Base-by-base conservation (phyloP, 2,329 filamentous ascomycete genomes). In the Dactylella cylindrospora region DNA sequence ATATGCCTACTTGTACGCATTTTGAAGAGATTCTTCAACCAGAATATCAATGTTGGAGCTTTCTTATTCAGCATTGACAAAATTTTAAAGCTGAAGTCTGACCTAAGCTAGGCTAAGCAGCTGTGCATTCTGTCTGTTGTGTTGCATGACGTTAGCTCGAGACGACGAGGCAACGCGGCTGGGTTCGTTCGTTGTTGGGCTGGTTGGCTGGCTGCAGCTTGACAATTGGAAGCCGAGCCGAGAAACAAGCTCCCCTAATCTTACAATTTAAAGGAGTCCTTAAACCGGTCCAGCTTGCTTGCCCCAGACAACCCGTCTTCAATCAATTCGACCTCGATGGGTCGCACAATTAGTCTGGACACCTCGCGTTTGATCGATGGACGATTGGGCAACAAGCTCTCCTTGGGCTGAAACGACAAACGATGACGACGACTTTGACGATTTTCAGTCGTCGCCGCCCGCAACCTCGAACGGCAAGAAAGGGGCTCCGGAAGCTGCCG, bases 381-480 rank as follows among this genome's bases (percentile, higher is more conserved):
- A 62, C 57, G 57, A 62, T 62, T 62, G 57, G 57, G 57, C 57
- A 50, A 62, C 49, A 54, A 62, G 57, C 57, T 62, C 57, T 62
- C 57, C 57, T 31, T 62, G 57, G 57, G 57, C 57, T 62, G 57
- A 62, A 35, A 62, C 47, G 15, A 49, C 57, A 29, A 47, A 54
- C 33, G 45, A 60, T 41, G 55, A 62, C 28, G 57, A 62, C 43
- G 41, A 54, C 41, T 54, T 54, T 17, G 49, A 35, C 32, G 44
- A 47, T 36, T 62, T 62, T 32, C 57, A 62, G 39, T 46, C 57
- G 29, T 53, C 57, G 47, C 23, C 49, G 36, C 49, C 47, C 12
- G 38, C 55, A n/a, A 41, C 50, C 39, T 32, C 50, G 29, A 45
- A 53, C 5, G 55, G 35, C 15, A 13, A 52, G 28, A 61, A 52